Evolutionary conservation across 2,329 filamentous ascomycete species (phyloP), one percentile per base, ranked within the genome.

Genomic region (Tolypocladium paradoxum): DNA sequence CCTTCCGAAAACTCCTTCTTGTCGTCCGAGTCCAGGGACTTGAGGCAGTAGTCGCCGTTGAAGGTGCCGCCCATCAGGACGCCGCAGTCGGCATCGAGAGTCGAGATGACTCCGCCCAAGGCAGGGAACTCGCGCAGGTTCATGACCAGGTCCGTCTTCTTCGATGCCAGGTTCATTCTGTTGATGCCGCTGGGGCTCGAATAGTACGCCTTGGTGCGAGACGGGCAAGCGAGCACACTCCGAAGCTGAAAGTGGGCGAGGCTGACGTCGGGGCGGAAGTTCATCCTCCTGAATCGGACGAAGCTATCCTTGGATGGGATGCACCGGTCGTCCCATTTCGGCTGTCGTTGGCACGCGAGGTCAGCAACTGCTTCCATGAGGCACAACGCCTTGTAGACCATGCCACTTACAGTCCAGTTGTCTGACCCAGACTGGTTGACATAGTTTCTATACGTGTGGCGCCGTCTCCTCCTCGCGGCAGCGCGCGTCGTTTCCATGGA

Each of bases 171-270:
- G 61, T 84, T 78, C 56, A 79, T 71, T 51, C 77, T 71, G 43
- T 75, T 70, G 20, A 86, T 70, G 16, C 73, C 72, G 49, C 70
- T 70, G 40, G 65, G 63, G 36, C 74, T 73, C 3, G 81, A 76
- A 59, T 84, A 85, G 61, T 79, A 85, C 9, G 75, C 72, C 43
- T 77, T 75, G 7, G 75, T 77, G 34, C 76, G 72, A 9, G 78
- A 79, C 6, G 78, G 73, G 60, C 76, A 77, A 2, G 79, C 79
- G 22, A 87, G 67, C 18, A 84, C 71, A 59, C 83, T 84, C 45
- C 83, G 79, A 14, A 86, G 70, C 62, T 87, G 83, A 56, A 85
- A 86, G 65, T 87, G 83, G n/a, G 79, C 71, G 20, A 85, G 65
- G 55, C 75, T 71, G 27, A 82, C 70, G 50, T 81, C 71, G 22